Base-by-base conservation (phyloP, 495 filamentous ascomycete species). In the Bacidia gigantensis region DNA sequence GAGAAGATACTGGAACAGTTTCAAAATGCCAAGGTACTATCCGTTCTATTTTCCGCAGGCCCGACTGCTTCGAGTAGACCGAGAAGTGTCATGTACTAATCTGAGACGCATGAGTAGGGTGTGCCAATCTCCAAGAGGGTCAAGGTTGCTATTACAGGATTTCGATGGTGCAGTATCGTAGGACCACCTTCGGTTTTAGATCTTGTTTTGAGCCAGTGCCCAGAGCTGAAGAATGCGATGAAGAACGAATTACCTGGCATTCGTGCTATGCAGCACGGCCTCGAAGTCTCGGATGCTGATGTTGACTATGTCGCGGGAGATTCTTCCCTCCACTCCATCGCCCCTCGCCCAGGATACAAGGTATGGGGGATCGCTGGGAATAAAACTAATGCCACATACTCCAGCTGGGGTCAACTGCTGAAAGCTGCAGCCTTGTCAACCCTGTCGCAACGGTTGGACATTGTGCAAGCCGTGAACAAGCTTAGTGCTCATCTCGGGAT, bases 151-250 rank as follows among this genome's bases (percentile, higher is more conserved):
- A n/a, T 52, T 18, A 43, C 35, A 21, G 49, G 49, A 52, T n/a
- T 22, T 18, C 17, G 49, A 46, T 52, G 49, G 49, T 45, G 32
- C 49, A 52, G 32, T 22, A 52, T 52, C 49, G 44, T 52, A 21
- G 49, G 49, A 43, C 49, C 49, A 20, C 49, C 49, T 18, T 46
- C 49, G n/a, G 35, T 43, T 26, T 43, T 52, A 38, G 20, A 52
- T 14, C 26, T 44, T 46, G 32, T 52, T 21, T 45, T 52, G 11
- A 17, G 17, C 11, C 26, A 44, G 26, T 52, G 49, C 38, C n/a
- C 49, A 12, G 29, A 18, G 38, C 17, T 52, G 29, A 52, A 43
- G 49, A 22, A 12, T 14, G 32, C 44, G 9, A 18, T 38, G 17
- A 52, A 39, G 35, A 39, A 39, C n/a, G 10, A 10, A n/a, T 39